A percentile compares a stretch with the other conserved stretches of the same genome.
Conservation (phyloP, 208 protist genomes). For the Leishmania arabica region DNA sequence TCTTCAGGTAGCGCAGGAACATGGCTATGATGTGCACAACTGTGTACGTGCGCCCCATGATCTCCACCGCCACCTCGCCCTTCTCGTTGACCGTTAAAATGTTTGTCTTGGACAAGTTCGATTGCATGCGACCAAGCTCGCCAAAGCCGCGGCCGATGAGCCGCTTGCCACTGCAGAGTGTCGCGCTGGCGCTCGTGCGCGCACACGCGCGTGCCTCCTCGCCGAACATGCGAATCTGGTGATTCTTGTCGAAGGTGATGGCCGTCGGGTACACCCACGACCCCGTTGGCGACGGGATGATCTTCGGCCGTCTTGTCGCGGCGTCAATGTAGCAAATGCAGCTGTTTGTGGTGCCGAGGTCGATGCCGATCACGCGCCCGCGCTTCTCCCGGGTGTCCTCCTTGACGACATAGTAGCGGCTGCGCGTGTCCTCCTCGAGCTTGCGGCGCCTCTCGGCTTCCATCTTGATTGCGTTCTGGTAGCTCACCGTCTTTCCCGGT, state of each 20-base stretch:
- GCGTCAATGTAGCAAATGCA: slow-evolving; percentile 94
- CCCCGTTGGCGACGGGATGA: slow-evolving; percentile 90
- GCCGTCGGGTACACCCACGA: slow-evolving; percentile 93
- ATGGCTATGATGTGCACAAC: slow-evolving; percentile 93
- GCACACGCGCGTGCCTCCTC: slow-evolving; percentile 89
- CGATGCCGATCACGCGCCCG: slow-evolving; percentile 95
- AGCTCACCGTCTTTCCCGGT: slow-evolving; percentile 51
- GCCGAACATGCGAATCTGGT: slow-evolving; percentile 85
- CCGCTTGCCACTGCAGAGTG: slow-evolving; percentile 90
- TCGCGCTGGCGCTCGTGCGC: slow-evolving; percentile 84
- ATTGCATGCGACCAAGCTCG: slow-evolving; percentile 82
- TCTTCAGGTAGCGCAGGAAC: slow-evolving; percentile 92
- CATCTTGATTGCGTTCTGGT: slow-evolving; percentile 80
- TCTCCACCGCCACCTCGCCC: slow-evolving; percentile 86
- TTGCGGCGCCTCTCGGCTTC: slow-evolving; percentile 75
- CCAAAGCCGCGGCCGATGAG: slow-evolving; percentile 89
- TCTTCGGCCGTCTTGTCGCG: slow-evolving; percentile 72
- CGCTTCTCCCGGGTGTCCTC: slow-evolving; percentile 63
- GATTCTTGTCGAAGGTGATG: slow-evolving; percentile 92
- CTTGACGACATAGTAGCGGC: slow-evolving; percentile 78
- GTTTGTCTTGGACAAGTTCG: slow-evolving; percentile 87
- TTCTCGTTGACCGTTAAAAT: slow-evolving; percentile 87
- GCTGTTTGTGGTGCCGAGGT: slow-evolving; percentile 98
- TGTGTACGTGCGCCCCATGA: slow-evolving; percentile 90
- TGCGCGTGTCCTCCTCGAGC: slow-evolving; percentile 64